Conservation (phyloP, 2,329 filamentous ascomycete genomes). For the Pezicula radicicola region DNA sequence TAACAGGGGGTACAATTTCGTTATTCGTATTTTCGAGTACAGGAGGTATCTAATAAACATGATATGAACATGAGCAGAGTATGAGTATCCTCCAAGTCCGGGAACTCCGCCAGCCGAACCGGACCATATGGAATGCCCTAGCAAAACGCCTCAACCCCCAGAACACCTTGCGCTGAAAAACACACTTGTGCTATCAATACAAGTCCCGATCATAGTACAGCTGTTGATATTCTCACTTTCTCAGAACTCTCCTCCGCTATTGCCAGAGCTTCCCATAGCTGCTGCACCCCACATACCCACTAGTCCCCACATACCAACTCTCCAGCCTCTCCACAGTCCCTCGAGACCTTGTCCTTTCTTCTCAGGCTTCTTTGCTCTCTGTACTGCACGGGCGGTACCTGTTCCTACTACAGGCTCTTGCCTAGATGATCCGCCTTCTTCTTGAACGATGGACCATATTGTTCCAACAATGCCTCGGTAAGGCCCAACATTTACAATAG, state of each 20-base stretch:
- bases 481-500: constrained; percentile 74
- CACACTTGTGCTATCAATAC: background rate
- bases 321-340: constrained; percentile 55
- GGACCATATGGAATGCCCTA: no score
- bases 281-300: constrained; percentile 48
- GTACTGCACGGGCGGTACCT: background rate
- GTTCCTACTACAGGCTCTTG: background rate
- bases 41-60: no score
- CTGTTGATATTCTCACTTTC: background rate
- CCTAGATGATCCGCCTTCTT: constrained; percentile 59
- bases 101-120: no score
- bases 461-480: constrained; percentile 89
- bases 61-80: no score
- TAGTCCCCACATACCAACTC: constrained; percentile 54
- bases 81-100: no score
- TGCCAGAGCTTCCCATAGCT: constrained; percentile 25
- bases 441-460: constrained; percentile 80
- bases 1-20: no score
- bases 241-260: constrained; percentile 26
- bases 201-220: background rate
- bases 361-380: constrained; percentile 11
- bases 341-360: constrained; percentile 49
- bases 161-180: constrained; percentile 1
- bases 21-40: no score
- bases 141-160: background rate